Conservation (phyloP, 2,329 filamentous ascomycete genomes). For the Fusarium guadeloupense region DNA sequence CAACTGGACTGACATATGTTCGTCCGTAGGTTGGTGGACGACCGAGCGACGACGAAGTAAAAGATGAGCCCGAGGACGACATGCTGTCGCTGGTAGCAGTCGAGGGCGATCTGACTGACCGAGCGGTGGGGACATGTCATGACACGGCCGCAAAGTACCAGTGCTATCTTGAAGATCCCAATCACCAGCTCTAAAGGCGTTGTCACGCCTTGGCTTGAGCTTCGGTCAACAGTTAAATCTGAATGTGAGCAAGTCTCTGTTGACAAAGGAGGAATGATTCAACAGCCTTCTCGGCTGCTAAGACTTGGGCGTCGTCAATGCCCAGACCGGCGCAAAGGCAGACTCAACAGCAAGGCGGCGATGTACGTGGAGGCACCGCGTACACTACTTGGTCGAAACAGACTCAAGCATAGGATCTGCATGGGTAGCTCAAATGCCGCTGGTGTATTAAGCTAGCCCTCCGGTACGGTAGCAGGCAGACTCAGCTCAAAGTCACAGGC, state of each 20-base stretch:
- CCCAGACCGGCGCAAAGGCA: conserved; percentile 25
- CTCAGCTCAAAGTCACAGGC: conserved; percentile 19
- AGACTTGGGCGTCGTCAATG: conserved; percentile 19
- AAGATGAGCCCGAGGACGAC: conserved; percentile 61
- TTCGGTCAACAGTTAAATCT: conserved; percentile 1
- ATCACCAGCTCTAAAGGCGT: conserved; percentile 25
- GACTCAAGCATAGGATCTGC: conserved; percentile 24
- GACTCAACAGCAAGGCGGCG: conserved; percentile 14
- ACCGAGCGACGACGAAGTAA: conserved; percentile 56
- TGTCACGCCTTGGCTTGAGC: conserved; percentile 21
- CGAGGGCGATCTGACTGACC: conserved; percentile 43
- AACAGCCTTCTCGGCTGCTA: conserved; percentile 16
- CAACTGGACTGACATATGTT: conserved; percentile 54
- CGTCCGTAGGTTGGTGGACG: conserved; percentile 54
- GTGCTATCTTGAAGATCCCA: conserved; percentile 36
- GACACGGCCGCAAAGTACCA: conserved; percentile 41
- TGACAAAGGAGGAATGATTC: conserved; percentile 8
- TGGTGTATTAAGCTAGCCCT: conserved; percentile 25
- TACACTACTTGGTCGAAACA: conserved; percentile 25
- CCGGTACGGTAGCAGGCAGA: conserved; percentile 20
- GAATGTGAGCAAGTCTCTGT: conserved; percentile 11
- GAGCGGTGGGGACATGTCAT: conserved; percentile 46
- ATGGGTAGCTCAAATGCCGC: conserved; percentile 26
- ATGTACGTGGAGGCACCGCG: conserved; percentile 32
- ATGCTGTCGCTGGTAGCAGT: conserved; percentile 47